Evolutionary conservation across 1,284 basidiomycete species (phyloP), one percentile per base, ranked within the genome.

Genomic region (Ceratobasidium sp.): DNA sequence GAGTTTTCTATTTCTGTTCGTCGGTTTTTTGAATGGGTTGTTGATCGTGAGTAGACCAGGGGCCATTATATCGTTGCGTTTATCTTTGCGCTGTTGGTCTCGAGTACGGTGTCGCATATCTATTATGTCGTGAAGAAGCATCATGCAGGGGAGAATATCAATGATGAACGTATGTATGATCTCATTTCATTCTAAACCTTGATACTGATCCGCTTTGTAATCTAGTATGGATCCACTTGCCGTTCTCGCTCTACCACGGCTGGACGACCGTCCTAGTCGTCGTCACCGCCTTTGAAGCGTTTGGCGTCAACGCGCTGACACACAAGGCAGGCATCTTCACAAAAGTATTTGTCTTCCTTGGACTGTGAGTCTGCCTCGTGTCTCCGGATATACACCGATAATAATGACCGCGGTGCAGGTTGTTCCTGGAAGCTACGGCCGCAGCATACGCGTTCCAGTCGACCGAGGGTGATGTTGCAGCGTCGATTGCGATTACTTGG

Each of bases 191-290:
- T 87, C 20, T 86, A 86, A 80, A 33, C 33, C 84, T 87, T 12
- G 81, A 46, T 18, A 40, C 77, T 33, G 49, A 42, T 64, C 44
- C 20, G 39, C 33, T 69, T 20, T 10, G 46, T n/a, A 70, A 44
- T 64, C 61, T 75, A 82, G 82, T 95, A 80, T 94, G 94, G 80
- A 86, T 95, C 53, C 94, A 95, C 83, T 90, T 95, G 18, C 96
- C 96, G 10, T 97, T 97, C 89, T 96, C 95, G 10, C 91, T 97
- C 77, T 98, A 94, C 87, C 97, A 98, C 84, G 97, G 97, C 69
- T 97, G 96, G 94, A 96, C 95, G 18, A 96, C 95, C 68, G 93
- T 98, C 71, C 91, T 98, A 78, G 94, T 97, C 81, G 89, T 98
- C 80, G 87, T 98, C 79, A 94, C 95, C 64, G 93, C 90, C 3